Base-by-base conservation (phyloP, 1,284 basidiomycete genomes). In the Ustilago bromivora region DNA sequence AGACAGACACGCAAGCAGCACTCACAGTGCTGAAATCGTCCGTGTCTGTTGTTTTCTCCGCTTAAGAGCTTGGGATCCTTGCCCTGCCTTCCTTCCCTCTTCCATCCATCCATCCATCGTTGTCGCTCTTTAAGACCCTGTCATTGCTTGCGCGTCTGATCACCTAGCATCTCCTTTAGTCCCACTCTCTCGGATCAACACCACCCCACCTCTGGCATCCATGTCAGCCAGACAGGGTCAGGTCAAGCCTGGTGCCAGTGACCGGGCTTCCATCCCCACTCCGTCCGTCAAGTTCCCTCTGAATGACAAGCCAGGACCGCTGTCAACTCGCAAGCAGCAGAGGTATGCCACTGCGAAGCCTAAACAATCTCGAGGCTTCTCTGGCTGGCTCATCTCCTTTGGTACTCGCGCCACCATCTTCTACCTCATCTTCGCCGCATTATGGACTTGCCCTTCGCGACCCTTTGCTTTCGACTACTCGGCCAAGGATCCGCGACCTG, bases 401-500 rank as follows among this genome's bases (percentile, higher is more conserved):
- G 56, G 47, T 34, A 68, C 58, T 32, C 68, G 67, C 28, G 75
- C 78, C 63, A 73, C 68, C 60, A 61, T 79, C 71, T 79, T 77
- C 54, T 79, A 77, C 53, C 49, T 76, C 17, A 69, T 83, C 52
- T 74, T 64, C 35, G 75, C 81, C 9, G 81, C 79, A 1, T 63
- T 85, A 3, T 85, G 79, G 78, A 67, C 69, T 32, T 85, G 84
- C 56, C 72, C 80, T n/a, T 79, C 83, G 15, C 59, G 57, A 23
- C 81, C 83, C 6, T 80, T 84, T 51, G 66, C 76, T 34, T 84
- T 84, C 63, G 58, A 82, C 35, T 85, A 79, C 71, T 69, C 76
- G 5, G 58, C 61, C 28, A 78, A 80, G 49, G 82, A 85, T 65
- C 12, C 61, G 40, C 74, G 80, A 2, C 70, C 77, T 31, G 69